Evolutionary conservation across 768 basidiomycete species (phyloP), one percentile per base, ranked within the genome.

Genomic region (Suillus cothurnatus): DNA sequence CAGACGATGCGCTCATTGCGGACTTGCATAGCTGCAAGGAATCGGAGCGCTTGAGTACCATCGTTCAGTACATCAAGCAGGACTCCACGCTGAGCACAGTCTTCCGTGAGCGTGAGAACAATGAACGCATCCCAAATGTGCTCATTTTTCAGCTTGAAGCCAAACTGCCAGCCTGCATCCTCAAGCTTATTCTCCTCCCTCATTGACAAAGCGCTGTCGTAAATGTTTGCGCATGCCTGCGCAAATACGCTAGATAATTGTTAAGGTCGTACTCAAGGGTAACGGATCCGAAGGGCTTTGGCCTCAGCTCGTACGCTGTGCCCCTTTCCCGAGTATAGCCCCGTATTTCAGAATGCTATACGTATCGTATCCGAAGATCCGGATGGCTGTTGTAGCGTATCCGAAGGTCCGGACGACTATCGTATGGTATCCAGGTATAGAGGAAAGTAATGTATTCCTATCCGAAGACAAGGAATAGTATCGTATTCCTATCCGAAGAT

Each of bases 121-220:
- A 72, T 43, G 50, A 78, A 67, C 0, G 64, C 68, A 38, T 72
- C 70, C 72, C 72, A 77, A 1, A 71, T 68, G 23, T 74, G 66
- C 28, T 70, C 67, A 2, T 67, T 50, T 3, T 49, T 56, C 21
- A 74, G 60, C 7, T 66, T 14, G 9, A 70, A 32, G 6, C 21
- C 61, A 15, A 63, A 63, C 17, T 31, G 62, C 62, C 62, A 63
- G 17, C n/a, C 50, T n/a, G 45, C 45, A n/a, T 45, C 45, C 45
- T n/a, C 8, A 1, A 45, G 45, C 45, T 45, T 8, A 11, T 45
- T 45, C 45, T 45, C 45, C 8, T 45, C 45, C 45, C 45, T 45
- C 45, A 45, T 45, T n/a, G 45, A 45, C 45, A 45, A 45, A 45
- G 45, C n/a, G 4, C 45, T 45, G 45, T 45, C n/a, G 4, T 45